Base-by-base conservation (phyloP, 257 asterid genomes). In the Solanum verrucosum region DNA sequence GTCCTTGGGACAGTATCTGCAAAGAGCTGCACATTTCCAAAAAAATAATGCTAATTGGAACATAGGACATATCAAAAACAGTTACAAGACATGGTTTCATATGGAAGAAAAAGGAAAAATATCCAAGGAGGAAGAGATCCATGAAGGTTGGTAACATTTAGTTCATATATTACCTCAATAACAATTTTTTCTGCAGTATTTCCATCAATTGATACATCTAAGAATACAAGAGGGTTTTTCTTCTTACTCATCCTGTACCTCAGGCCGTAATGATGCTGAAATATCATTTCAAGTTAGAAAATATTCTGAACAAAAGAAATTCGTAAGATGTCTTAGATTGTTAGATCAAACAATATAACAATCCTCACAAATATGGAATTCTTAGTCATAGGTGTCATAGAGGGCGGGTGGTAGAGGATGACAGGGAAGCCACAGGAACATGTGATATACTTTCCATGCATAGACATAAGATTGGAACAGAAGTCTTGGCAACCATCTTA, bases 1-100 rank as follows among this genome's bases (percentile, higher is more conserved):
- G 99, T 97, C 94, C 86, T 94, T 63, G 99, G 99, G 89, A 96
- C 99, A 87, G 89, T 90, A 91, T 96, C 98, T 44, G 99, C 98
- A 94, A 94, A 96, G 90, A 97, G 90, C 99, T 97, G 94, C 88
- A 90, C 93, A 91, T 89, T 52, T 10, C 81, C 72, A 75, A 52
- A 85, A 81, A 82, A 88, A 18, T 88, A 89, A 29, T 3, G 23
- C n/a, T 29, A 60, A 44, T 37, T 68, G 27, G 21, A 40, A 79
- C n/a, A 18, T 34, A 5, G 75, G 68, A 84, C 42, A 70, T 78
- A 78, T 37, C 40, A 52, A 68, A 21, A 81, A 81, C 68, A 23
- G 29, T 23, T 72, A 37, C 84, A 46, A 35, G 86, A 56, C 87
- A 87, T 88, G 84, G 42, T 49, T 44, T 81, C 59, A 68, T 34